A percentile compares a stretch with the other conserved stretches of the same genome.
Conservation (phyloP, 1,284 basidiomycete genomes). For the Ustilago shanxiensis region DNA sequence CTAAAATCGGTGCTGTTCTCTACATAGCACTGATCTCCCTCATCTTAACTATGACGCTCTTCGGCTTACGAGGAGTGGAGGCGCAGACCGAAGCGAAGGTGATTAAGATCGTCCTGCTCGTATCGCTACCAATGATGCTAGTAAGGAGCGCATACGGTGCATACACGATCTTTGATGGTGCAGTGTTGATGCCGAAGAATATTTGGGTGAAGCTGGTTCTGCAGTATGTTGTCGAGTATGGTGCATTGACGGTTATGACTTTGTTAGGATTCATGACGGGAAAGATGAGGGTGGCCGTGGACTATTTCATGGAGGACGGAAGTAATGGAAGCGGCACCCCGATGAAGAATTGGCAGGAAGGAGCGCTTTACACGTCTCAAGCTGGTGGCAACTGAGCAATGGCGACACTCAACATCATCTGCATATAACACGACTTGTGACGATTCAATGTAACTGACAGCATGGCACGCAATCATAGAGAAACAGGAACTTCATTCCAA, state of each 20-base stretch:
- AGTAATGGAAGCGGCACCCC: background rate
- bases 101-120: background rate
- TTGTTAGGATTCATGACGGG: conserved; percentile 14
- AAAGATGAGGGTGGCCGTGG: background rate
- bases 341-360: background rate
- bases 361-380: background rate
- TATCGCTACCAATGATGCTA: conserved; percentile 19
- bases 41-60: background rate
- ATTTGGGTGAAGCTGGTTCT: conserved; percentile 29
- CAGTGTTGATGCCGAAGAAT: conserved; percentile 12
- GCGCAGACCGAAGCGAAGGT: background rate
- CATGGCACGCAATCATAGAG: background rate
- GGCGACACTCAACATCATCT: background rate
- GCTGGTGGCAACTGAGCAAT: background rate
- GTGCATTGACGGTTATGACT: conserved; percentile 10
- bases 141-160: conserved; percentile 18
- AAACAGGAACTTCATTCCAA: background rate
- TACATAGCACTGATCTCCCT: conserved; percentile 34
- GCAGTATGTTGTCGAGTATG: conserved; percentile 27
- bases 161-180: conserved; percentile 14
- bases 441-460: background rate
- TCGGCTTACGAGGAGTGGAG: background rate
- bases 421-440: too few species aligned
- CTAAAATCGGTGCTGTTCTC: conserved; percentile 23
- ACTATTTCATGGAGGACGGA: conserved; percentile 4